Conservation (phyloP, 805 yeast species). For the Candida tibetensis region DNA sequence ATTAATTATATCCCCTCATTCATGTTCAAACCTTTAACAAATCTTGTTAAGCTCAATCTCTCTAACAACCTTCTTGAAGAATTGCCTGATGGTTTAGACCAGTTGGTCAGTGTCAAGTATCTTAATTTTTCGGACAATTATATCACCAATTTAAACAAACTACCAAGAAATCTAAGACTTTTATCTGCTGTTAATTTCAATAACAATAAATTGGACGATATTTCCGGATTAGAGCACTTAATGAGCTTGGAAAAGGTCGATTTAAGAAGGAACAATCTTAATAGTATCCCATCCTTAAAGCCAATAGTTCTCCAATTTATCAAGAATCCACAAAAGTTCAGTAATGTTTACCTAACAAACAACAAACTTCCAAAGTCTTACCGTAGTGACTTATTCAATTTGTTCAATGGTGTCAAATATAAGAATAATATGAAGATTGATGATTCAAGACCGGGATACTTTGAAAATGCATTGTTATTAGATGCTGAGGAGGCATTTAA, state of each 20-base stretch:
- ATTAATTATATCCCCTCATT: conserved; percentile 33
- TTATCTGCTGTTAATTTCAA: conserved; percentile 50
- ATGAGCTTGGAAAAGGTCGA: conserved; percentile 48
- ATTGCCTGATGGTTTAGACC: conserved; percentile 54
- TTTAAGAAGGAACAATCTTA: conserved; percentile 46
- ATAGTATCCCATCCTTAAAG: conserved; percentile 29
- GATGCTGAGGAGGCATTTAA: conserved; percentile 48
- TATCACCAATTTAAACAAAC: conserved; percentile 30
- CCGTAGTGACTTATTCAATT: conserved; percentile 53
- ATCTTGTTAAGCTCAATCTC: conserved; percentile 49
- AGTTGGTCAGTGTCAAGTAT: conserved; percentile 47
- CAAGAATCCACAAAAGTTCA: conserved; percentile 30
- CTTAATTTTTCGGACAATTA: conserved; percentile 43
- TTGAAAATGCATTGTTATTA: conserved; percentile 53
- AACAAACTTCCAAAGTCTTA: conserved; percentile 47
- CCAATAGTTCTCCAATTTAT: conserved; percentile 37
- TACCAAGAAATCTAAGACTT: conserved; percentile 32
- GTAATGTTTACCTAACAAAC: conserved; percentile 39
- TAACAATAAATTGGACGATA: conserved; percentile 42
- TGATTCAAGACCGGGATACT: conserved; percentile 60
- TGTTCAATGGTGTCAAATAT: conserved; percentile 52
- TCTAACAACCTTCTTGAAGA: conserved; percentile 50
- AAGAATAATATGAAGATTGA: conserved; percentile 50
- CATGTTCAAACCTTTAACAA: conserved; percentile 38
- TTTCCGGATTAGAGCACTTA: conserved; percentile 47